These are phyloP conservation scores for Amanita jacksonii DNA, from an alignment of 768 basidiomycete genomes.

Conservation along the genomic window DNA sequence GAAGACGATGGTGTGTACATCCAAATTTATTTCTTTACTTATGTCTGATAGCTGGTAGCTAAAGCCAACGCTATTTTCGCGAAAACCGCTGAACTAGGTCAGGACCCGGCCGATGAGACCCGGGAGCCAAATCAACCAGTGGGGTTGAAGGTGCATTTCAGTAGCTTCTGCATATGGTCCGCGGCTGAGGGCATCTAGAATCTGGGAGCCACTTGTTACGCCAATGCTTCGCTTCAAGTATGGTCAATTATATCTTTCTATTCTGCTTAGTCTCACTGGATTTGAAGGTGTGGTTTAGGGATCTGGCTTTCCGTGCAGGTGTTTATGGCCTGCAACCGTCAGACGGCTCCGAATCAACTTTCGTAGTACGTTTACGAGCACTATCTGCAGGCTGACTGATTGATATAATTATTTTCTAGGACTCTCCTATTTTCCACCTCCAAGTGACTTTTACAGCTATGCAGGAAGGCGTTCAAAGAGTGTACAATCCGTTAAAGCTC, in stretches of 20 bases:
- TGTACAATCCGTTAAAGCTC: conserved; percentile 78
- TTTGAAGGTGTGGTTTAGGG: conserved; percentile 83
- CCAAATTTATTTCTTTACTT: neutral
- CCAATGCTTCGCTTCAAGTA: conserved; percentile 90
- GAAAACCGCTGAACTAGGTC: conserved; percentile 41
- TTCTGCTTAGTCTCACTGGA: conserved; percentile 2
- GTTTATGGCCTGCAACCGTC: conserved; percentile 72
- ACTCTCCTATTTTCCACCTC: conserved; percentile 70
- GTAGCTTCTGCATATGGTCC: neutral
- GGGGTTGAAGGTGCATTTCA: conserved; percentile 54
- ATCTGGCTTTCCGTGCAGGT: conserved; percentile 68
- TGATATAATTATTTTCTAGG: conserved; percentile 27
- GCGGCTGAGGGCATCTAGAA: conserved; percentile 41
- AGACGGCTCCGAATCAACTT: conserved; percentile 34
- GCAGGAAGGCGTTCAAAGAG: conserved; percentile 56
- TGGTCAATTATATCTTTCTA: conserved; percentile 7
- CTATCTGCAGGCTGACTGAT: neutral
- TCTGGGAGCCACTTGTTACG: conserved; percentile 95
- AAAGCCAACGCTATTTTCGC: conserved; percentile 41
- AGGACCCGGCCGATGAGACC: conserved; percentile 40
- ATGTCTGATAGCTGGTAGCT: conserved; percentile 24
- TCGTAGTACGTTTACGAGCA: conserved; percentile 21
- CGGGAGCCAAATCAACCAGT: conserved; percentile 55
- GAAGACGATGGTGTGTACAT: conserved; percentile 49
- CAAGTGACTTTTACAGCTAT: conserved; percentile 81